phyloP scores from a whole-genome alignment of 768 basidiomycete species.

The Pleurotus djamor region DNA sequence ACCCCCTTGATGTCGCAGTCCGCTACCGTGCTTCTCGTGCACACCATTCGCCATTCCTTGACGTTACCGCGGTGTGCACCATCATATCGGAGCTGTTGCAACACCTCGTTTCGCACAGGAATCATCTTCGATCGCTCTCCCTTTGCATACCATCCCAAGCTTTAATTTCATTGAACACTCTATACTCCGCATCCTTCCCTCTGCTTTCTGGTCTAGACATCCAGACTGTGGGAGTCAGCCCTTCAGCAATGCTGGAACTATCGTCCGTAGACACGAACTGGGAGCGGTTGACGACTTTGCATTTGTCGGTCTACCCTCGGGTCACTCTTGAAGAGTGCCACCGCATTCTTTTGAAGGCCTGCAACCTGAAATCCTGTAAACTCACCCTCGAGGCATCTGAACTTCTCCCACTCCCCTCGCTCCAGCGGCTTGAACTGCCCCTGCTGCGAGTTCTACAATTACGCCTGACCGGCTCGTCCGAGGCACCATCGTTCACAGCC shows the following conservation, averaged over 20 bases:
- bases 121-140: neutral
- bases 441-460: neutral
- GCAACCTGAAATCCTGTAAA: neutral
- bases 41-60: neutral
- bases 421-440: neutral
- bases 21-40: neutral
- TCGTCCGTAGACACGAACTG: neutral
- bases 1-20: neutral
- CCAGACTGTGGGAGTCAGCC: neutral
- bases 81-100: neutral
- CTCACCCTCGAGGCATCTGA: neutral
- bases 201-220: neutral
- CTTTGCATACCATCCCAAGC: neutral
- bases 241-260: neutral
- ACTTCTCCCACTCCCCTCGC: neutral
- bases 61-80: neutral
- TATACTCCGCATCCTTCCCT: neutral
- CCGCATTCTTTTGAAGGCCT: neutral
- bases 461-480: conserved; percentile 1
- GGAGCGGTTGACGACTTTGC: neutral
- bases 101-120: neutral
- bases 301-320: neutral
- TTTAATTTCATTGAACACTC: neutral
- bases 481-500: neutral
- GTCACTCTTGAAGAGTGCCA: neutral